phyloP scores from a whole-genome alignment of 345 rosid genomes.

The Lumnitzera racemosa region DNA sequence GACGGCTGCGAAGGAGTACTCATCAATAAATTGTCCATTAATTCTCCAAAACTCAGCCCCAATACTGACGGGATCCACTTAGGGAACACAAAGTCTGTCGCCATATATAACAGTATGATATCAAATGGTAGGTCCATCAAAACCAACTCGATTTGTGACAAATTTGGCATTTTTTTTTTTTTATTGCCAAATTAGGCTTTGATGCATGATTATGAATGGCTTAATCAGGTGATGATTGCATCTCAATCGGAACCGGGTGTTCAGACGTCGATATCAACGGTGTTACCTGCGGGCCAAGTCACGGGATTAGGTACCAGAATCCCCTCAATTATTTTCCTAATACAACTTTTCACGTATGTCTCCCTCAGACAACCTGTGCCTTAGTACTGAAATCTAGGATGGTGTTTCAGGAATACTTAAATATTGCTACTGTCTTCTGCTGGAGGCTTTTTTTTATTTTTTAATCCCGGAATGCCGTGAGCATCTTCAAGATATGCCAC shows the following conservation, averaged over 20 bases:
- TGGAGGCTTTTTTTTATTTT: too few relatives aligned
- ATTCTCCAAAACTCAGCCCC: constrained; percentile 91
- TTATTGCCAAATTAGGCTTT: background rate
- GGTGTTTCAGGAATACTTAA: background rate
- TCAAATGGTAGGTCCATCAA: constrained; percentile 51
- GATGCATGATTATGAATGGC: background rate
- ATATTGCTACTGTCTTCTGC: background rate
- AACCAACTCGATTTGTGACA: background rate
- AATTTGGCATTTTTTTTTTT: background rate
- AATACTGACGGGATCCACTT: constrained; percentile 93
- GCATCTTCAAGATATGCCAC: too few relatives aligned
- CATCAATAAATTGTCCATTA: constrained; percentile 51
- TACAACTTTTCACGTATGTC: background rate
- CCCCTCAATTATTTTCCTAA: background rate
- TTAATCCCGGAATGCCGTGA: too few relatives aligned
- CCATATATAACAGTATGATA: constrained; percentile 65
- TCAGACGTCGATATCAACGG: constrained; percentile 59
- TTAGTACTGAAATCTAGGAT: background rate
- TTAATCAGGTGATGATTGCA: constrained; percentile 71
- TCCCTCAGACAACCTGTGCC: background rate
- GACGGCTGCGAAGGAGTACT: constrained; percentile 89
- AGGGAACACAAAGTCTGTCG: constrained; percentile 67
- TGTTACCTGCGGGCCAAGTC: constrained; percentile 84
- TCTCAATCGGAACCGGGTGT: constrained; percentile 81
- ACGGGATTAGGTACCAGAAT: constrained; percentile 67